These are phyloP conservation scores for Botrytis byssoidea DNA, from an alignment of 2,329 filamentous ascomycete species.

Conservation along the genomic window DNA sequence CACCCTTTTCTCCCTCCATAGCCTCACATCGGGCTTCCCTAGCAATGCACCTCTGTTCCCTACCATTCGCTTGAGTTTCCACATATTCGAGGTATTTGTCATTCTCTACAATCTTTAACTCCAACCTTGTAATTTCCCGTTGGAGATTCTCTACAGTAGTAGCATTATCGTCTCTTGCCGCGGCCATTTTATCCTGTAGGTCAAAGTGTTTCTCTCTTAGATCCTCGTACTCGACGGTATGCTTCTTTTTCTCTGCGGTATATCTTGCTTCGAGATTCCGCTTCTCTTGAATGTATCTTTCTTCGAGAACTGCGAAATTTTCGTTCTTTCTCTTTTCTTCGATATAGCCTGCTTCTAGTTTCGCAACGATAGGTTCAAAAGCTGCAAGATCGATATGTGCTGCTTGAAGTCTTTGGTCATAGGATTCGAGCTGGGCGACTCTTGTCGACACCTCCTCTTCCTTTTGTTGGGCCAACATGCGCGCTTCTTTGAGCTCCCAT, in stretches of 20 bases:
- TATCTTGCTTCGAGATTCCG: constrained; percentile 5
- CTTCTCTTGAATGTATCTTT: neutral
- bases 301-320: neutral
- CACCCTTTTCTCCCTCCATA: neutral
- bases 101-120: fast-evolving
- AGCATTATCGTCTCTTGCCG: fast-evolving
- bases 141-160: fast-evolving
- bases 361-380: neutral
- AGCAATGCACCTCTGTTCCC: neutral
- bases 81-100: neutral
- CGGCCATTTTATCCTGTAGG: neutral
- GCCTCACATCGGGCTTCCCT: neutral
- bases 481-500: constrained; percentile 7
- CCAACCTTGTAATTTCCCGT: neutral
- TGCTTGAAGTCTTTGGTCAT: constrained; percentile 15
- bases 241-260: neutral
- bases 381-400: constrained; percentile 4
- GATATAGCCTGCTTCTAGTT: neutral
- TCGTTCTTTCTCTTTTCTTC: neutral
- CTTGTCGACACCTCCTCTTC: neutral
- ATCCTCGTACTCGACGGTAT: neutral
- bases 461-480: neutral
- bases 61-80: fast-evolving
- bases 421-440: constrained; percentile 1
- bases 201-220: neutral